Base-by-base conservation (phyloP, 129 eudicot species). In the Calendula officinalis region DNA sequence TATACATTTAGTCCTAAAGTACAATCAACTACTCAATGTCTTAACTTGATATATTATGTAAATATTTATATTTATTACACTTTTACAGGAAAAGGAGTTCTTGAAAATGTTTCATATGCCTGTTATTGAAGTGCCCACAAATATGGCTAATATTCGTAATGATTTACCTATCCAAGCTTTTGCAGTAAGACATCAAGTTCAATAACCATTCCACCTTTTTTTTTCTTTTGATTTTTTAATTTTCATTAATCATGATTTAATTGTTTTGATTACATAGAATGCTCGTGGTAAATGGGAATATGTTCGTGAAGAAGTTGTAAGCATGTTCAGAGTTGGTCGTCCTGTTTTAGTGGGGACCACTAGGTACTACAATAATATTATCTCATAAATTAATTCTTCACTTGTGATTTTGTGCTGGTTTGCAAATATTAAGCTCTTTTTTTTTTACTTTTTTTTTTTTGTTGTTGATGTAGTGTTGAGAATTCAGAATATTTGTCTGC, bases 281-380 rank as follows among this genome's bases (percentile, higher is more conserved):
- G 97, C 97, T 72, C 83, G 92, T 61, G 97, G 99, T 60, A 94
- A 94, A 74, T 94, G 97, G 96, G 78, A 84, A 39, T 77, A 81
- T 78, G 97, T 72, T 41, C 81, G 85, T 78, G 86, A 60, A 68
- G 99, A 94, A 76, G 85, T 94, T 68, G 87, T 77, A 72, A 80
- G 61, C 42, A 94, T 89, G 95, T 94, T 88, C 75, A 75, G 82
- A 77, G 69, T 78, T 45, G 99, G 99, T 13, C 95, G 97, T 41
- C 99, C 99, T 48, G 99, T 94, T 67, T 79, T 94, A 75, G 99
- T 86, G 41, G 99, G 99, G 66, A 88, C 99, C 34, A 94, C 99
- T 9, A 94, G 99, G 99, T 94, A 90, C 48, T 45, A 68, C 49
- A 68, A 5, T 69, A 36, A 48, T 56, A 34, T 52, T 49, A 64